phyloP scores from a whole-genome alignment of 2,329 filamentous ascomycete genomes.

The Neonectria faginata region DNA sequence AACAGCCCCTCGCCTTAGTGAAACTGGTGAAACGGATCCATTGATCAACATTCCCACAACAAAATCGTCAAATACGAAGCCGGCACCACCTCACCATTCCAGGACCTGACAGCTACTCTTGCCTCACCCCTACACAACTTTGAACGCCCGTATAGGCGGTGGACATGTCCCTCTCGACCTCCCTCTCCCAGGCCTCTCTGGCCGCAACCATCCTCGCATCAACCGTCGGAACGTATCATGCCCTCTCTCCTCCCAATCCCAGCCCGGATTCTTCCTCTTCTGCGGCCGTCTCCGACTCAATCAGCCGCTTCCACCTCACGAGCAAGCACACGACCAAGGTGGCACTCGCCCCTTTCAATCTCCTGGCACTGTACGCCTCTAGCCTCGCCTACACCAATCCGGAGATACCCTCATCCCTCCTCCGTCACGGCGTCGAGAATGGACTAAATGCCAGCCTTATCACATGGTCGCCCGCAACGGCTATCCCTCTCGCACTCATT shows the following conservation, averaged over 20 bases:
- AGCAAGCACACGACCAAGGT: conserved; percentile 40
- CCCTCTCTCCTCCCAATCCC: conserved; percentile 49
- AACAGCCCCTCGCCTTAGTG: no score
- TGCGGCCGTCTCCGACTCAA: conserved; percentile 32
- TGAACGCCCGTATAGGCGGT: background rate
- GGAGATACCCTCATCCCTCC: conserved; percentile 37
- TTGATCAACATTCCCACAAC: no score
- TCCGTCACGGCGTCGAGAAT: conserved; percentile 49
- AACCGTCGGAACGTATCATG: conserved; percentile 46
- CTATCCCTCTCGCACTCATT: conserved; percentile 50
- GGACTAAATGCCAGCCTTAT: conserved; percentile 47
- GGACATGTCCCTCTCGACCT: conserved; percentile 23
- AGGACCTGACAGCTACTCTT: background rate
- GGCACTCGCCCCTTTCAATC: conserved; percentile 38
- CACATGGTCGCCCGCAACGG: conserved; percentile 53
- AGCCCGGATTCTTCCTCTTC: conserved; percentile 12
- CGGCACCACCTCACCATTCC: no score
- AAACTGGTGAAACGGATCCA: no score
- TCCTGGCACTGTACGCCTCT: conserved; percentile 39
- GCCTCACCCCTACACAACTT: background rate
- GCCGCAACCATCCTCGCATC: conserved; percentile 45
- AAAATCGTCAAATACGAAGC: no score
- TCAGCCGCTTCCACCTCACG: conserved; percentile 45
- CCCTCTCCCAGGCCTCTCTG: conserved; percentile 33
- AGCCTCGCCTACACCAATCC: conserved; percentile 37